Base-by-base conservation (phyloP, 2,329 filamentous ascomycete species). In the Mycogone perniciosa region DNA sequence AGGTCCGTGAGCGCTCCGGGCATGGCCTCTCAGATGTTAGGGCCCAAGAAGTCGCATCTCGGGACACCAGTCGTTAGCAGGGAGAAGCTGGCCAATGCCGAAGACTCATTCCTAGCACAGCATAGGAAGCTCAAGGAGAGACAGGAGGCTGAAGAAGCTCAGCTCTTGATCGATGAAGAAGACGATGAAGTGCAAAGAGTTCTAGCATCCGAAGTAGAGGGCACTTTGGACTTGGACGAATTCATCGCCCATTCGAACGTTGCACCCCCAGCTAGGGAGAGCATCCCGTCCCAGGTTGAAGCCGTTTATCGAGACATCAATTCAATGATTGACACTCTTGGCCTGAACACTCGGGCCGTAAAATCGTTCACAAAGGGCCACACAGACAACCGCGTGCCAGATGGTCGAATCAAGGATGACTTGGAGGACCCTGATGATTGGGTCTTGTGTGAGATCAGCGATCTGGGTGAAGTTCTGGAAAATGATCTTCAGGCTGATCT, bases 311-410 rank as follows among this genome's bases (percentile, higher is more conserved):
- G 86, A 41, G 88, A 92, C 60, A 88, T 92, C 64, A 92, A 93
- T 66, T 88, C 88, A 9, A 99, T 97, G 93, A 84, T 99, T 40
- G 89, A 96, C 60, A 92, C 88, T 0, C 73, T 97, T 38, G 92
- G 92, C 7, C 78, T 96, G 45, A 97, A 97, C 64, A 82, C 75
- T 8, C 75, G 80, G 11, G 82, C 88, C 5, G 80, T 92, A 35
- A 74, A 76, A 44, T 73, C 74, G 8, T 86, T 85, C 56, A 75
- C 91, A 40, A 76, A 80, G 50, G 88, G 85, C 6, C 87, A 95
- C 58, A 75, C 74, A 8, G 72, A 82, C 45, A 68, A 74, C 39
- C 67, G 73, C 45, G 73, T 77, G 46, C 71, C 80, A 34, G 69
- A 71, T 7, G 77, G 75, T 26, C 77, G 86, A 31, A 77, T 73